Conservation (phyloP, 139 green algal species). For the Micractinium sp. region DNA sequence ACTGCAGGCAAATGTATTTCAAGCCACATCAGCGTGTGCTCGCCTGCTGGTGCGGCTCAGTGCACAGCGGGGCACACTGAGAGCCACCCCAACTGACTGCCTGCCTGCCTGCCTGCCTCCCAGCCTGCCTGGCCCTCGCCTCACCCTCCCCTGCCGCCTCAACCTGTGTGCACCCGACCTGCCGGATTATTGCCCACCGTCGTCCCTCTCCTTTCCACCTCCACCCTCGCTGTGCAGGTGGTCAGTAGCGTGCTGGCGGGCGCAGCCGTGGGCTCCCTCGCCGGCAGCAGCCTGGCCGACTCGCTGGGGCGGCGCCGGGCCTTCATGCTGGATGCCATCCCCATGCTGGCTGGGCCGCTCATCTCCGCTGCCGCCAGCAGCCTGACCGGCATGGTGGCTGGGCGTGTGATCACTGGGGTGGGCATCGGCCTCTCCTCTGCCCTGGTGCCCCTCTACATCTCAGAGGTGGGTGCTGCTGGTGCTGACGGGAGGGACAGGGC, state of each 20-base stretch:
- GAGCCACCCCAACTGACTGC: too few relatives aligned
- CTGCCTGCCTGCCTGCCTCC: too few relatives aligned
- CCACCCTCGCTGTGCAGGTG: constrained; percentile 59
- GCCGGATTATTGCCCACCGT: not conserved
- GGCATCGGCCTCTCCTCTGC: constrained; percentile 93
- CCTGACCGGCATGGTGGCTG: constrained; percentile 74
- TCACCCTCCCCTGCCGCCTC: too few relatives aligned
- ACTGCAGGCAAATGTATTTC: not conserved
- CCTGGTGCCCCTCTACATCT: constrained; percentile 96
- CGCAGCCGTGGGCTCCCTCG: constrained; percentile 76
- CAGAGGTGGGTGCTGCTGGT: constrained; percentile 59
- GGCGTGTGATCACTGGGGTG: constrained; percentile 83
- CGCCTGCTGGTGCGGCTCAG: not conserved
- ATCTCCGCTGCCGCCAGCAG: constrained; percentile 68
- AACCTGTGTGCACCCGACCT: not conserved
- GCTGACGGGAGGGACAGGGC: not conserved
- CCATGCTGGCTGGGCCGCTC: constrained; percentile 79
- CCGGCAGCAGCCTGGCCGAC: constrained; percentile 78
- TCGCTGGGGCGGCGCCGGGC: constrained; percentile 65
- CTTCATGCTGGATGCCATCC: constrained; percentile 74
- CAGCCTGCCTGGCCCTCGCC: too few relatives aligned
- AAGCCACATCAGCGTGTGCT: not conserved
- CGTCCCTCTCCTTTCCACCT: not conserved
- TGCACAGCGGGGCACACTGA: too few relatives aligned
- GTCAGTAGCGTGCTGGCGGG: constrained; percentile 84